Percentiles rank a stretch among this genome's conserved stretches.
These are phyloP conservation scores for Lasiodiplodia sp. DNA, from an alignment of 2,329 filamentous ascomycete genomes.

Conservation along the genomic window DNA sequence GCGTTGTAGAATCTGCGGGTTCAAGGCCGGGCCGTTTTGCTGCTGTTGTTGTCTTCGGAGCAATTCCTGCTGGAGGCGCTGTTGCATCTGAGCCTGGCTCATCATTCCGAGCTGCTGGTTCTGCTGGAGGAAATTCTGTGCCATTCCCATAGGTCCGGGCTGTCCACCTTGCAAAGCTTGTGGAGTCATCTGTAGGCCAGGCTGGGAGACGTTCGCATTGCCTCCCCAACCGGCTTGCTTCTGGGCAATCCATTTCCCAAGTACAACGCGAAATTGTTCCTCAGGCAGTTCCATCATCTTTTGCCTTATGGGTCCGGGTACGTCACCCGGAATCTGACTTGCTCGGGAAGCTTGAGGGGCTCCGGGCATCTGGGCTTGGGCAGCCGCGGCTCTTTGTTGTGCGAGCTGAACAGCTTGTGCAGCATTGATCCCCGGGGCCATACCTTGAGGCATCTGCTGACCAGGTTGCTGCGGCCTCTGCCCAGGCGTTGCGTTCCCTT, in stretches of 20 bases:
- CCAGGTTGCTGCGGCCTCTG: slow-evolving; percentile 45
- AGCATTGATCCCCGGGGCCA: slow-evolving; percentile 36
- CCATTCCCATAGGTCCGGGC: slow-evolving; percentile 40
- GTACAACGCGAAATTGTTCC: slow-evolving; percentile 37
- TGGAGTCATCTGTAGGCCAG: slow-evolving; percentile 43
- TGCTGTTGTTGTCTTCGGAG: slow-evolving; percentile 38
- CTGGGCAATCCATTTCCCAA: slow-evolving; percentile 13
- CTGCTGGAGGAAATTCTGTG: slow-evolving; percentile 41
- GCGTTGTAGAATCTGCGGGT: slow-evolving; percentile 43
- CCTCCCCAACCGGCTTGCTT: slow-evolving; percentile 2
- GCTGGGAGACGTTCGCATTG: slow-evolving; percentile 32
- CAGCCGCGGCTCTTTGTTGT: slow-evolving; percentile 42
- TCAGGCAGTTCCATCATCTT: slow-evolving; percentile 47
- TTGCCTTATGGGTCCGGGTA: slow-evolving; percentile 40
- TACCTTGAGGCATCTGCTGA: slow-evolving; percentile 43
- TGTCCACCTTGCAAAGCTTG: slow-evolving; percentile 36
- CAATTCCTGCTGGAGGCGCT: slow-evolving; percentile 30
- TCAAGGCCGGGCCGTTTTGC: slow-evolving; percentile 30
- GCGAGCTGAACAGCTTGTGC: slow-evolving; percentile 44
- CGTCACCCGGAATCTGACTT: slow-evolving; percentile 42
- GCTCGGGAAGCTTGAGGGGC: slow-evolving; percentile 44
- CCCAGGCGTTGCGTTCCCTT: slow-evolving; percentile 44
- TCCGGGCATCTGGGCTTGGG: slow-evolving; percentile 37
- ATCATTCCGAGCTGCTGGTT: slow-evolving; percentile 26
- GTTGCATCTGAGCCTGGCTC: slow-evolving; percentile 31